A percentile compares a stretch with the other conserved stretches of the same genome.
Conservation (phyloP, 1,284 basidiomycete species). For the Microbotryum violaceum region DNA sequence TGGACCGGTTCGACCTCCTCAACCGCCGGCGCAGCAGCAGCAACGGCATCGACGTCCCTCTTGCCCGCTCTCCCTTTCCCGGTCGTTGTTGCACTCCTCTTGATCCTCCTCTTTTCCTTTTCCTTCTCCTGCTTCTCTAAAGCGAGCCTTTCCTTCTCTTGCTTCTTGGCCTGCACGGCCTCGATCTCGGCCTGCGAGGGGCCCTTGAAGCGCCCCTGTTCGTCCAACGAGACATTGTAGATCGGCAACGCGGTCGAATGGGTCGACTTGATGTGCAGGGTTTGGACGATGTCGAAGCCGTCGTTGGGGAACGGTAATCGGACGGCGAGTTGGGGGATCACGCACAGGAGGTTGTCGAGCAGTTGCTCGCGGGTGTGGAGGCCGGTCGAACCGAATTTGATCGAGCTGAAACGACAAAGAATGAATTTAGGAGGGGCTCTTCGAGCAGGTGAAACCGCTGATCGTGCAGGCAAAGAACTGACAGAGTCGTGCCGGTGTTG, state of each 20-base stretch:
- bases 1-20: neutral
- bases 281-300: conserved; percentile 61
- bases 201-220: conserved; percentile 36
- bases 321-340: conserved; percentile 65
- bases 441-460: neutral
- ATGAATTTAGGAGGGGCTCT: neutral
- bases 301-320: conserved; percentile 50
- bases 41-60: conserved; percentile 17
- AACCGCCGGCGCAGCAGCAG: neutral
- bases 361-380: conserved; percentile 66
- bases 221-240: conserved; percentile 60
- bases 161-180: conserved; percentile 20
- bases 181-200: conserved; percentile 32
- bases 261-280: conserved; percentile 83
- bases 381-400: conserved; percentile 68
- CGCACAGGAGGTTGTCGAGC: conserved; percentile 66
- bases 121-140: conserved; percentile 24
- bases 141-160: conserved; percentile 30
- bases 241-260: conserved; percentile 77
- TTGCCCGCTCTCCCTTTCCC: conserved; percentile 31
- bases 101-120: conserved; percentile 41
- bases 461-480: conserved; percentile 1
- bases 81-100: conserved; percentile 10
- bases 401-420: conserved; percentile 50
- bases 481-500: conserved; percentile 71